phyloP scores from a whole-genome alignment of 2,329 filamentous ascomycete genomes.

The Penicillium verrucosum region DNA sequence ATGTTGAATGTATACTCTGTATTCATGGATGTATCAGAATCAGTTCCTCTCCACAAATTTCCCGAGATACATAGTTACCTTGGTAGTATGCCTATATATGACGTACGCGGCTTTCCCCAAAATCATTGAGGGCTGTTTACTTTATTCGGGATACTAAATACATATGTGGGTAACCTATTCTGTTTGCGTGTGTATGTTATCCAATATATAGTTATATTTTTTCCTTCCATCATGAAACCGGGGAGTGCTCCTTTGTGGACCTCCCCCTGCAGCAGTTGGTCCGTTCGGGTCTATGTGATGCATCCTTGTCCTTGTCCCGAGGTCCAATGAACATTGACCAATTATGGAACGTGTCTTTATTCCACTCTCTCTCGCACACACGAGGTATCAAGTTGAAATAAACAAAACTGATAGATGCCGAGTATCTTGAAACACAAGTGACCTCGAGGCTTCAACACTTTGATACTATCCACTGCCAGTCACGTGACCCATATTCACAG shows the following conservation, averaged over 20 bases:
- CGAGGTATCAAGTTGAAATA: not conserved
- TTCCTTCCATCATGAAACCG: constrained; percentile 5
- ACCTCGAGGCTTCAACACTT: not conserved
- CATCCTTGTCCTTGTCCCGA: not conserved
- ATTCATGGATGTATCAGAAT: not conserved
- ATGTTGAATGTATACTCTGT: not conserved
- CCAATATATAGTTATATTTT: not conserved
- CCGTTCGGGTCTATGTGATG: not conserved
- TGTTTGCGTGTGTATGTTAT: not conserved
- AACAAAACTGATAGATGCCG: not conserved
- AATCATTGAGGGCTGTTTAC: not conserved
- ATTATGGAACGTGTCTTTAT: not conserved
- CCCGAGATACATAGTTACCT: not conserved
- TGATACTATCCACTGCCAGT: not conserved
- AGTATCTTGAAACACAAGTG: not conserved
- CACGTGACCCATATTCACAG: not conserved
- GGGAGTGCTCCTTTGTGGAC: constrained; percentile 3
- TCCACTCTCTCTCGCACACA: not conserved
- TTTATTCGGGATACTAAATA: not conserved
- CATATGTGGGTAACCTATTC: not conserved
- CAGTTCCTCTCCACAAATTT: not conserved
- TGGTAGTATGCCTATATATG: not conserved
- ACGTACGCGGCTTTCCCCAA: constrained; percentile 1
- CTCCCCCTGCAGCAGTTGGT: constrained; percentile 10
- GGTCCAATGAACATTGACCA: not conserved